Base-by-base conservation (phyloP, 208 protist genomes). In the Leishmania amazonensis region DNA sequence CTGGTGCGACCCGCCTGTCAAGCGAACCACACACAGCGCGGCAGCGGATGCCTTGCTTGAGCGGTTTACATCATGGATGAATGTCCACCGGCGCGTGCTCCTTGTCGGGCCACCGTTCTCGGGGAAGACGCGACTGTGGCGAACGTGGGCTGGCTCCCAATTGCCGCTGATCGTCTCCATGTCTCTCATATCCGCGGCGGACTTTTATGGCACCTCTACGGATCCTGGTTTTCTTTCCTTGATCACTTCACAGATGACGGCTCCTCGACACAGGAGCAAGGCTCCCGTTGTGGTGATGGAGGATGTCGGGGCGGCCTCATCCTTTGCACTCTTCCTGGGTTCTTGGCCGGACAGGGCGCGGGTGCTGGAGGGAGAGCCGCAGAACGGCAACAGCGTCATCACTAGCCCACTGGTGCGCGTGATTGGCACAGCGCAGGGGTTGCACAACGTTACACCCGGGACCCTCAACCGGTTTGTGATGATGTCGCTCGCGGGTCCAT, bases 101-200 rank as follows among this genome's bases (percentile, higher is more conserved):
- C 75, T 97, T 53, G 62, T 93, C 28, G 94, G 94, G 21, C 87
- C 93, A 38, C 81, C 64, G 42, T 97, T 95, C 75, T 90, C 90
- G 38, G 93, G 93, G 24, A 96, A 95, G 75, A 89, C 89, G 54
- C 87, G 77, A 76, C 53, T 97, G 79, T 96, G 93, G 93, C 85
- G 86, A 73, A 74, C 78, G 47, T 95, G 88, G 89, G 82, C 93
- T 9, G 90, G 91, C 21, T 53, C 67, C 31, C 81, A 79, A 35
- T 84, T 74, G 45, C 81, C 90, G 65, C 75, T 88, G 24, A 85
- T 96, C 0, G 68, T 97, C 54, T 92, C 87, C 40, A 86, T 90
- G 3, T 78, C 84, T 47, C 83, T 96, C n/a, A 85, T 95, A 68
- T 89, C 86, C 49, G 88, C 83, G 15, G 81, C 78, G 45, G 93